Percentiles rank a stretch among this genome's conserved stretches.
These are phyloP conservation scores for Cercospora zeina DNA, from an alignment of 2,329 filamentous ascomycete genomes.

Conservation along the genomic window DNA sequence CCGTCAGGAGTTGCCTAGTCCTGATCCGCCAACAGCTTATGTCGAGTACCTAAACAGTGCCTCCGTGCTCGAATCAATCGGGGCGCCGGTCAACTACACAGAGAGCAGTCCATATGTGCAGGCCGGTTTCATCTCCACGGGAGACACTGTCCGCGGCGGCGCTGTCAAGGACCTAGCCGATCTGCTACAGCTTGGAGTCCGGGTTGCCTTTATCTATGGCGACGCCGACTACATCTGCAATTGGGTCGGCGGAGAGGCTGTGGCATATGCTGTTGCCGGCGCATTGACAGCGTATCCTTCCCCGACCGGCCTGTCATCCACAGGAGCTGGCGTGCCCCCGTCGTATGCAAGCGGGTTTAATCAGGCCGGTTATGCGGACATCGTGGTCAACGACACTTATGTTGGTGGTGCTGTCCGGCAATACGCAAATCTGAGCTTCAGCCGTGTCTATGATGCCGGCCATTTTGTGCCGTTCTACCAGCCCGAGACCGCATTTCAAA, in stretches of 20 bases:
- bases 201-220: constrained; percentile 67
- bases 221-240: constrained; percentile 59
- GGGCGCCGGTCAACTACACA: constrained; percentile 54
- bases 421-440: constrained; percentile 65
- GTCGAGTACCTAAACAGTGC: constrained; percentile 54
- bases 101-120: constrained; percentile 45
- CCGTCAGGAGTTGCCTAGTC: constrained; percentile 53
- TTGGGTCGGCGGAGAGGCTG: constrained; percentile 58
- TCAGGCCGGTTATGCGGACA: constrained; percentile 68
- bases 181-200: constrained; percentile 47
- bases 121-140: constrained; percentile 47
- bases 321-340: constrained; percentile 19
- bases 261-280: constrained; percentile 28
- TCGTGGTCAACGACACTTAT: constrained; percentile 67
- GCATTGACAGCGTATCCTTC: constrained; percentile 27
- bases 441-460: constrained; percentile 55
- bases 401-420: constrained; percentile 73
- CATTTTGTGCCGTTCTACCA: constrained; percentile 56
- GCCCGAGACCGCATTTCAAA: constrained; percentile 54
- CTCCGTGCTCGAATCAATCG: constrained; percentile 52
- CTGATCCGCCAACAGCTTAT: constrained; percentile 55
- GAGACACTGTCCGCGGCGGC: constrained; percentile 48
- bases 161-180: constrained; percentile 45
- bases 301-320: constrained; percentile 17
- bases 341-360: constrained; percentile 59